These are phyloP conservation scores for Sugiyamaella pinicola DNA, from an alignment of 1,139 yeast species.

Conservation along the genomic window DNA sequence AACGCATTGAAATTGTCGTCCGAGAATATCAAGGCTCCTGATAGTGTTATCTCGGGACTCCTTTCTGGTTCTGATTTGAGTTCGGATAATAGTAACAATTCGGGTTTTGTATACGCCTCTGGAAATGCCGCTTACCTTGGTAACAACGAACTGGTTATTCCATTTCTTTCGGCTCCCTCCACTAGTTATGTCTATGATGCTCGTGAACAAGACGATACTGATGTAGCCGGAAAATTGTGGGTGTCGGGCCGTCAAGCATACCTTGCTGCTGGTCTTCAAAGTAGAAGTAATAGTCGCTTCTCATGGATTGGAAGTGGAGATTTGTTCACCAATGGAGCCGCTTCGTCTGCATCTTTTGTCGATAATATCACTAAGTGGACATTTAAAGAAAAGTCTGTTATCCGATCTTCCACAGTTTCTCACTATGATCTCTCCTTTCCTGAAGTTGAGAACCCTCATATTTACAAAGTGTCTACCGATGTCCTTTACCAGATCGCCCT, in stretches of 20 bases:
- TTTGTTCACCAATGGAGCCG: conserved; percentile 46
- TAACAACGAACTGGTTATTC: conserved; percentile 65
- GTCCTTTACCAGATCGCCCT: conserved; percentile 56
- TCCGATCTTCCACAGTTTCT: conserved; percentile 56
- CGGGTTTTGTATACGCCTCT: conserved; percentile 10
- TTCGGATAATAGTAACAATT: background rate
- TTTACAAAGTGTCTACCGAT: conserved; percentile 70
- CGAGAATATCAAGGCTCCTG: conserved; percentile 19
- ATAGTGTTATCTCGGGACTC: conserved; percentile 18
- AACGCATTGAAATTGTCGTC: conserved; percentile 19
- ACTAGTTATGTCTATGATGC: conserved; percentile 64
- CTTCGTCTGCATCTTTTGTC: conserved; percentile 25
- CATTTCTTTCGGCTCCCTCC: conserved; percentile 67
- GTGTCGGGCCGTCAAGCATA: conserved; percentile 80
- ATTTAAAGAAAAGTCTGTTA: conserved; percentile 66
- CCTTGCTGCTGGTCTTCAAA: conserved; percentile 80
- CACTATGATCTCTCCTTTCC: conserved; percentile 41
- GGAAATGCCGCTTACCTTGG: conserved; percentile 60
- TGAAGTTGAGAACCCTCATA: conserved; percentile 35
- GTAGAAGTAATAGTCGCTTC: conserved; percentile 74
- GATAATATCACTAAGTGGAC: conserved; percentile 65
- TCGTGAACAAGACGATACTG: conserved; percentile 47
- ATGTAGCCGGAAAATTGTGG: conserved; percentile 54
- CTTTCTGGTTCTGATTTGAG: conserved; percentile 23
- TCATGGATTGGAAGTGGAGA: conserved; percentile 75